Evolutionary conservation across 2,329 filamentous ascomycete species (phyloP), one percentile per base, ranked within the genome.

Genomic region (Cercospora citrullina): DNA sequence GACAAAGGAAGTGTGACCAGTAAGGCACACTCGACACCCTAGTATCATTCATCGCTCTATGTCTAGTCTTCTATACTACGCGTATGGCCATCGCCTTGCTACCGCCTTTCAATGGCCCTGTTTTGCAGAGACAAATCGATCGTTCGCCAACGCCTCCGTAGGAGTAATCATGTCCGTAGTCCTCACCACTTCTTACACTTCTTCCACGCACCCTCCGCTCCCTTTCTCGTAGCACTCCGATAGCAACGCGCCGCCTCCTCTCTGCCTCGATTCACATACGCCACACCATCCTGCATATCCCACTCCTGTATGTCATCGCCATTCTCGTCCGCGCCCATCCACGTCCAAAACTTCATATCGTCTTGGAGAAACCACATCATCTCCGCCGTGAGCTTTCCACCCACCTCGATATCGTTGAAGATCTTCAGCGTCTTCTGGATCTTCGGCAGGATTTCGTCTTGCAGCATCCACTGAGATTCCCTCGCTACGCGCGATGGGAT

Each of bases 171-270:
- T 7, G 16, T 28, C 21, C 48, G 6, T 1, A 5, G 1, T 9
- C 16, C 23, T 53, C 23, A 53, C 48, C 48, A 28, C 48, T 8
- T 28, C 23, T 28, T 28, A 10, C 48, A 55, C 23, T 14, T 48
- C 58, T 21, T 45, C 59, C 59, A 61, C 18, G 28, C 36, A 0
- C 59, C 36, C 31, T 39, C 59, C 2, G 59, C 60, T 0, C 63
- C 63, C 57, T 65, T 65, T 26, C 63, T 48, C 26, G 57, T 59
- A 0, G 63, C 63, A 18, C 39, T 60, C 2, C 63, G 57, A 60
- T 65, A 65, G 5, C 18, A 31, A 4, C 57, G 33, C 36, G 57
- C 55, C 26, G 63, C 63, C 23, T 65, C 63, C 6, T 59, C 63
- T 18, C 63, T 33, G n/a, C 55, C 58, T 21, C 45, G 36, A n/a